Percentiles rank a stretch among this genome's conserved stretches.
Conservation (phyloP, 805 yeast species). For the Candida endomychidarum region DNA sequence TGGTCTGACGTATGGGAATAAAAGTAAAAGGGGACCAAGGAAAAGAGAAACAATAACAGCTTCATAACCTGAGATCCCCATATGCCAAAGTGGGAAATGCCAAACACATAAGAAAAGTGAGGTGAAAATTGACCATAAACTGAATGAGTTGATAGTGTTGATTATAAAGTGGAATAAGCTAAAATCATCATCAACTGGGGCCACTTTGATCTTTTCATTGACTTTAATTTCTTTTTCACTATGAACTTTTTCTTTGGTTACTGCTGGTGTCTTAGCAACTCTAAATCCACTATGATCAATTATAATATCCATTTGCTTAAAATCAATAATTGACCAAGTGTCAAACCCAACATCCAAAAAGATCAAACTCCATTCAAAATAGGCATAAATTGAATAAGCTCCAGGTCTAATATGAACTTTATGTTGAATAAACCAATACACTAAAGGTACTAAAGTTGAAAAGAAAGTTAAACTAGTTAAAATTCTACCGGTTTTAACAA, state of each 20-base stretch:
- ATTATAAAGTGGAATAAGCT: constrained; percentile 37
- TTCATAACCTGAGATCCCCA: constrained; percentile 97
- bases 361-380: constrained; percentile 90
- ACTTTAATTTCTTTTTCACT: neutral
- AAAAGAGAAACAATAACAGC: constrained; percentile 55
- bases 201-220: neutral
- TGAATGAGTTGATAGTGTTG: constrained; percentile 61
- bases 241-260: neutral
- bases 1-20: constrained; percentile 37
- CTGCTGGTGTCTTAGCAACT: constrained; percentile 1
- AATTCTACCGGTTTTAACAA: constrained; percentile 50
- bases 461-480: constrained; percentile 64
- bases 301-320: constrained; percentile 56
- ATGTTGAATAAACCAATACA: constrained; percentile 90
- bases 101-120: constrained; percentile 84
- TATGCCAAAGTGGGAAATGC: constrained; percentile 97
- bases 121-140: constrained; percentile 84
- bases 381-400: constrained; percentile 94
- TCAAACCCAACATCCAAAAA: constrained; percentile 84
- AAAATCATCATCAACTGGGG: constrained; percentile 28
- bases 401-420: constrained; percentile 85
- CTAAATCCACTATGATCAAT: constrained; percentile 18
- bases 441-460: constrained; percentile 70
- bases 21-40: constrained; percentile 57
- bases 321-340: constrained; percentile 72